Base-by-base conservation (phyloP, 2,329 filamentous ascomycete species). In the Beauveria sp. region DNA sequence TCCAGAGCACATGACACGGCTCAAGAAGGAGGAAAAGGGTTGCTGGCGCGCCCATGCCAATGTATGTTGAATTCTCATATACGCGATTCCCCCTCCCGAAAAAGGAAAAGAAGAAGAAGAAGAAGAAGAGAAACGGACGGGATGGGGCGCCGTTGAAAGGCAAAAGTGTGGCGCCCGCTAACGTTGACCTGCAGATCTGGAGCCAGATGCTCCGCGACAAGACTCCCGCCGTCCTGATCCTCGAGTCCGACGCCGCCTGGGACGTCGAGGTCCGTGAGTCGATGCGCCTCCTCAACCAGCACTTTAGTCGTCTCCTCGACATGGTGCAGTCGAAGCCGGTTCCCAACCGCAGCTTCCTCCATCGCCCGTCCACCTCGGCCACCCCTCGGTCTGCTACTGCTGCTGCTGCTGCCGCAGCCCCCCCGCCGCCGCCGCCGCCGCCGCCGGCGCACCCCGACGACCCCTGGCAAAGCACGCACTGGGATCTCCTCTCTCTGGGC, bases 241-340 rank as follows among this genome's bases (percentile, higher is more conserved):
- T 72, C 24, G 70, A 72, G 46, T 69, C 69, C 31, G 70, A 71
- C 59, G 69, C 69, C 20, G 66, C 64, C 6, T 71, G 69, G 69
- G 69, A 71, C 43, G 38, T 70, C 51, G 65, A 70, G 49, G 40
- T 70, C 18, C 67, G 67, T 4, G 62, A 64, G 14, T 67, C 69
- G 61, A 69, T 69, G 66, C 52, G 62, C 12, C 57, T 55, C 45
- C 60, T 69, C 14, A 69, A 69, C 63, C 55, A 63, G 56, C 52
- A 68, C 45, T 69, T 67, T 24, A 62, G 65, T 60, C 38, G 65
- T 40, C 43, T 62, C 53, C 60, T 62, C 53, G 34, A 45, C 48
- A 38, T 26, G 2, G 20, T 62, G 28, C 43, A 58, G 38, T 62
- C 60, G 26, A 45, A 7, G 8, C 14, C 45, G 18, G 20, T 46